A percentile compares a stretch with the other conserved stretches of the same genome.
phyloP scores from a whole-genome alignment of 2,329 filamentous ascomycete species.

The Fusarium temperatum region DNA sequence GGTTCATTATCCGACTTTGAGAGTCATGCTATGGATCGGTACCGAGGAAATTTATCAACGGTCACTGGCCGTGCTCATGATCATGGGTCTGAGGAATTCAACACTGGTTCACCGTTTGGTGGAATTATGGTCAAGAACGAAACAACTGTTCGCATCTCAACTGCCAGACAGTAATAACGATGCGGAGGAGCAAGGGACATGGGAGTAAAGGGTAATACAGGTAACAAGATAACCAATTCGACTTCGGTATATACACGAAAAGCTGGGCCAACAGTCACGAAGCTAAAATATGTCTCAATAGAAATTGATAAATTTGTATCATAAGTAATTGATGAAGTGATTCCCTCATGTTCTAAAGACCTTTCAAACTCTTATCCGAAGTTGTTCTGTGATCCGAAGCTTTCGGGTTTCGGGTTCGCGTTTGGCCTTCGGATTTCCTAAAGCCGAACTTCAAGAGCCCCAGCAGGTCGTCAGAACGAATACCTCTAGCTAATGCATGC shows the following conservation, averaged over 20 bases:
- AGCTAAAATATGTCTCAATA: neutral
- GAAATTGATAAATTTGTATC: neutral
- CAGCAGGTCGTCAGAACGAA: neutral
- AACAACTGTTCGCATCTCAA: slow-evolving; percentile 25
- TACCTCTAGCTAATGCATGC: neutral
- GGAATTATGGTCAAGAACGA: slow-evolving; percentile 42
- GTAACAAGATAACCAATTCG: neutral
- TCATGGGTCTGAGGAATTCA: neutral
- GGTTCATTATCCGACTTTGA: slow-evolving; percentile 32
- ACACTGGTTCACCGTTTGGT: neutral
- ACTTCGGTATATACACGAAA: no score
- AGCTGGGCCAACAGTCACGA: neutral
- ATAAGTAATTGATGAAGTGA: no score
- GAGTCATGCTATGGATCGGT: slow-evolving; percentile 31
- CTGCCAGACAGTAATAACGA: neutral
- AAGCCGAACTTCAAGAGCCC: neutral
- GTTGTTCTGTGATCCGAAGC: neutral
- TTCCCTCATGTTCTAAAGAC: neutral
- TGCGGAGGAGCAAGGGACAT: fast-evolving
- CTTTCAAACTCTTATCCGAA: neutral
- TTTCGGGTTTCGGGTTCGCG: neutral
- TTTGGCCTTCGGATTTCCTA: fast-evolving
- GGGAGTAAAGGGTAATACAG: neutral
- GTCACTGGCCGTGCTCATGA: slow-evolving; percentile 16
- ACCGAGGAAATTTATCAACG: slow-evolving; percentile 17